Evolutionary conservation across 2,329 filamentous ascomycete genomes (phyloP).

Genomic region (Juglanconis sp.): DNA sequence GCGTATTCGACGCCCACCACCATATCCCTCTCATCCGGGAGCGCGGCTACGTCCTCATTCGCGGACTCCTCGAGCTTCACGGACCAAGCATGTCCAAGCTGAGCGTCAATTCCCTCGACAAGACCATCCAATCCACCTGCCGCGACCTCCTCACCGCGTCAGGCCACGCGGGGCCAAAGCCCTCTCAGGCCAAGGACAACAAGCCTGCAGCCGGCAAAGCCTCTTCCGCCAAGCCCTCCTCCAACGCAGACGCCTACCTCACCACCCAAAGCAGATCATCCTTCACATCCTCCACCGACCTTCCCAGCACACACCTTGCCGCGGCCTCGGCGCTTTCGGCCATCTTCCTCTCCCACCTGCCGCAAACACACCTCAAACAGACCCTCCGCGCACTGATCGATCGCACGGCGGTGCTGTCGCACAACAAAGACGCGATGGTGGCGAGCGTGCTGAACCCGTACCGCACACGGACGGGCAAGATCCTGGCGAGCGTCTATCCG

Average conservation of each 20-base stretch:
- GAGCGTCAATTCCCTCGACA: slow-evolving; percentile 59
- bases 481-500: slow-evolving; percentile 73
- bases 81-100: slow-evolving; percentile 67
- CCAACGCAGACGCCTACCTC: slow-evolving; percentile 73
- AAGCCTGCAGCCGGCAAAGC: slow-evolving; percentile 21
- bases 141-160: slow-evolving; percentile 63
- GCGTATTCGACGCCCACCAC: slow-evolving; percentile 63
- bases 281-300: slow-evolving; percentile 17
- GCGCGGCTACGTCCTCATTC: slow-evolving; percentile 57
- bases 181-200: slow-evolving; percentile 17
- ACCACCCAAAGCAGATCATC: slow-evolving; percentile 35
- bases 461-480: slow-evolving; percentile 58
- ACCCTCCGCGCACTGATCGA: slow-evolving; percentile 74
- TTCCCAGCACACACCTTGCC: slow-evolving; percentile 44
- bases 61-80: slow-evolving; percentile 55
- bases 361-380: slow-evolving; percentile 65
- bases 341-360: slow-evolving; percentile 58
- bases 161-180: slow-evolving; percentile 32
- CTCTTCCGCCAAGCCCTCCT: slow-evolving; percentile 38
- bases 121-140: slow-evolving; percentile 67
- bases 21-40: slow-evolving; percentile 53
- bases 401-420: slow-evolving; percentile 71
- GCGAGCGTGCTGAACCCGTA: slow-evolving; percentile 80
- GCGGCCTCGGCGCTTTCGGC: slow-evolving; percentile 63
- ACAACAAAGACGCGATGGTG: slow-evolving; percentile 69